Evolutionary conservation across 176 grass and related monocot species (phyloP), one percentile per base, ranked within the genome.

Genomic region (Urochloa ruziziensis): DNA sequence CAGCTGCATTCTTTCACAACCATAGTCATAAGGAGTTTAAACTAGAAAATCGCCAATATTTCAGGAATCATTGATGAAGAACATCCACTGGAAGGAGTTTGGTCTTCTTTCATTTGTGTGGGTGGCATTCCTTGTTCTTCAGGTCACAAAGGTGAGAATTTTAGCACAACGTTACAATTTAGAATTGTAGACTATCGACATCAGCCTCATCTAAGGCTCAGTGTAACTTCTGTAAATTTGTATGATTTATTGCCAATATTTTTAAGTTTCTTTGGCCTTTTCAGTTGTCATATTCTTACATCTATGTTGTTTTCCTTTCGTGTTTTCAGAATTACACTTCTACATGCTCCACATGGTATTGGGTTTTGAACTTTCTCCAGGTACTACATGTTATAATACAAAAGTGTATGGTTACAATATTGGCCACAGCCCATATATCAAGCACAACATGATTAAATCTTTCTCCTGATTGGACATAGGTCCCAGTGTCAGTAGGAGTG

Each of bases 311-410:
- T 78, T 73, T 70, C 52, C 48, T 78, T 88, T 61, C 40, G 79
- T 83, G 48, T 48, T 79, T 90, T 80, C 79, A 98, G 91, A 93
- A 98, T n/a, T 88, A 87, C 81, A 90, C 96, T 56, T 33, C 92
- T 52, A 98, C 86, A 70, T 98, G 96, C 62, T 93, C 93, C 76
- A 65, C 46, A 74, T 87, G 86, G 88, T 94, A 93, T 86, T 97
- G 95, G 95, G 71, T 90, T 59, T 73, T 97, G 34, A 97, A 94
- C 77, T 82, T 94, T 62, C 90, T 97, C 43, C 95, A 97, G 95
- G 92, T 90, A 89, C n/a, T 34, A 14, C 24, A 69, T 66, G 19
- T 73, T 80, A 80, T 28, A 43, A 80, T 67, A 28, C 18, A 61
- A 81, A 85, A 36, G 19, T 57, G 3, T 75, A 39, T 75, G 40